Evolutionary conservation across 129 eudicot genomes (phyloP).

Genomic region (sunflower (Helianthus annuus)): HanXRQr2.0-SUNRISE NC_035435.2:12674816-12675315

Average conservation of each 20-base stretch:
- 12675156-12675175: conserved; percentile 8
- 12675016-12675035: conserved; percentile 24
- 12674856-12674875: background rate
- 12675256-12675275: conserved; percentile 8
- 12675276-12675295: background rate
- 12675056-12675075: conserved; percentile 71
- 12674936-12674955: conserved; percentile 82
- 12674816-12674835: no score
- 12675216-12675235: background rate
- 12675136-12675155: background rate
- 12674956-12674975: conserved; percentile 73
- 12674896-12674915: conserved; percentile 54
- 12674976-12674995: conserved; percentile 36
- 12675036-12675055: conserved; percentile 32
- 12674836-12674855: background rate
- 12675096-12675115: conserved; percentile 60
- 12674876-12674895: conserved; percentile 40
- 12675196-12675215: background rate
- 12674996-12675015: conserved; percentile 15
- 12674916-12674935: conserved; percentile 82
- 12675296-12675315: background rate
- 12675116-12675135: conserved; percentile 58
- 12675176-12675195: conserved; percentile 22
- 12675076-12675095: conserved; percentile 74
- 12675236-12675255: background rate